Percentiles rank a stretch among this genome's conserved stretches.
These are phyloP conservation scores for Cystofilobasidium capitatum DNA, from an alignment of 768 basidiomycete species.

Conservation along the genomic window DNA sequence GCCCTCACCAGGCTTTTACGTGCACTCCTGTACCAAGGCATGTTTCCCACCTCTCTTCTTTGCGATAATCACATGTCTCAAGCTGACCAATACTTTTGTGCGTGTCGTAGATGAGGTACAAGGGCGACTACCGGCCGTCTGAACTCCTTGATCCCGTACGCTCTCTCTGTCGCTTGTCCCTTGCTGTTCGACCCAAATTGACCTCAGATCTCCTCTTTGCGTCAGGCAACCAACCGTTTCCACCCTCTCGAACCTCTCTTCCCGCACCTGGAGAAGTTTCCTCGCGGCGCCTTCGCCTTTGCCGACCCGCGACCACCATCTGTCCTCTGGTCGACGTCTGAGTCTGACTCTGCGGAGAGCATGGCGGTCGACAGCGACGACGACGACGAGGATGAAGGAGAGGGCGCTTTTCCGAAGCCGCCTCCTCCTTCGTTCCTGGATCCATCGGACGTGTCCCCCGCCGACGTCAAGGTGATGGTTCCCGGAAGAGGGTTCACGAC, in stretches of 20 bases:
- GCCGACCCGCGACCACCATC: slow-evolving; percentile 36
- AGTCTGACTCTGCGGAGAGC: background rate
- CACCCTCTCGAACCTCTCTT: slow-evolving; percentile 55
- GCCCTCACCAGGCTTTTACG: slow-evolving; percentile 66
- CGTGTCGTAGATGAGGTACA: slow-evolving; percentile 98
- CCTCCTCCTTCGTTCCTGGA: slow-evolving; percentile 39
- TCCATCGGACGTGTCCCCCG: slow-evolving; percentile 30
- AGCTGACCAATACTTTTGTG: background rate
- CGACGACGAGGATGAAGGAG: slow-evolving; percentile 29
- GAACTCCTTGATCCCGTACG: slow-evolving; percentile 75
- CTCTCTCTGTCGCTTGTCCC: slow-evolving; percentile 6
- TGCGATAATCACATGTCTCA: background rate
- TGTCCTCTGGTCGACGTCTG: too few species aligned
- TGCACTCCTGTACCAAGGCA: slow-evolving; percentile 65
- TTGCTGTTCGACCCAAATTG: background rate
- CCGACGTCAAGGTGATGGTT: slow-evolving; percentile 26
- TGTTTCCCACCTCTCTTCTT: background rate
- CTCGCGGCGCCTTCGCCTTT: slow-evolving; percentile 49
- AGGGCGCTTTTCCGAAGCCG: slow-evolving; percentile 23
- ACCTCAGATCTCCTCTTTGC: background rate
- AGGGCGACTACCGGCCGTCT: slow-evolving; percentile 84
- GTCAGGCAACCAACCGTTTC: slow-evolving; percentile 69
- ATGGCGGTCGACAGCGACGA: slow-evolving; percentile 15
- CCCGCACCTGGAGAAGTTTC: slow-evolving; percentile 56
- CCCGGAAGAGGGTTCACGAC: slow-evolving; percentile 23